Conservation (phyloP, 495 filamentous ascomycete genomes). For the Xylaria venustula region DNA sequence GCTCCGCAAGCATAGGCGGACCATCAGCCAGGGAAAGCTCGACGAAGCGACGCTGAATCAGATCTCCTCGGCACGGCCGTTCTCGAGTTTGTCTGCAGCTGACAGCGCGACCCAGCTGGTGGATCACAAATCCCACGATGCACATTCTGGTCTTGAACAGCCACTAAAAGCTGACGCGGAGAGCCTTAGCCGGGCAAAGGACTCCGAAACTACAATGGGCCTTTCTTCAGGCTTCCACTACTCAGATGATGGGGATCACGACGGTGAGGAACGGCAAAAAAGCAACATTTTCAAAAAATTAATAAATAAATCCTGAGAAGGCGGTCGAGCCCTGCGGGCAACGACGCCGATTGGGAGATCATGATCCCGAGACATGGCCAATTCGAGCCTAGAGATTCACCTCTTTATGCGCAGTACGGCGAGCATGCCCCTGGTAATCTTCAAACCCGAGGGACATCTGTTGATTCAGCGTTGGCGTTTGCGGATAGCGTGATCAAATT, state of each 20-base stretch:
- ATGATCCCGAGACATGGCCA: neutral
- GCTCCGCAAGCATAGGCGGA: slow-evolving; percentile 25
- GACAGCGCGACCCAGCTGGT: slow-evolving; percentile 12
- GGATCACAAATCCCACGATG: neutral
- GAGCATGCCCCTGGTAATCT: neutral
- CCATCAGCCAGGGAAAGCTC: slow-evolving; percentile 23
- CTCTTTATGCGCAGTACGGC: neutral
- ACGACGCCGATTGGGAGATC: neutral
- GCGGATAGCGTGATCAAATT: neutral
- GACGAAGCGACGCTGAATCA: neutral
- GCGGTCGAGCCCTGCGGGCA: neutral
- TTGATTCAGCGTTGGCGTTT: slow-evolving; percentile 8
- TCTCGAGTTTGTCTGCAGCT: slow-evolving; percentile 5
- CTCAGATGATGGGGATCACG: slow-evolving; percentile 4
- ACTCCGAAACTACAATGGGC: neutral
- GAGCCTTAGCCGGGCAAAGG: neutral
- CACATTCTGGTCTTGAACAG: neutral
- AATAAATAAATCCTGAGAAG: slow-evolving; percentile 4
- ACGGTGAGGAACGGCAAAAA: slow-evolving; percentile 19
- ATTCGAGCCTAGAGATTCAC: neutral
- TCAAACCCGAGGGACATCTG: neutral
- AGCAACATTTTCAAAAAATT: slow-evolving; percentile 19
- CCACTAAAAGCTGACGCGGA: neutral
- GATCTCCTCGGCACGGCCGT: neutral
- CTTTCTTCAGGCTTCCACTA: neutral